Evolutionary conservation across 2,329 filamentous ascomycete genomes (phyloP).

Genomic region (Penicillium sp.): DNA sequence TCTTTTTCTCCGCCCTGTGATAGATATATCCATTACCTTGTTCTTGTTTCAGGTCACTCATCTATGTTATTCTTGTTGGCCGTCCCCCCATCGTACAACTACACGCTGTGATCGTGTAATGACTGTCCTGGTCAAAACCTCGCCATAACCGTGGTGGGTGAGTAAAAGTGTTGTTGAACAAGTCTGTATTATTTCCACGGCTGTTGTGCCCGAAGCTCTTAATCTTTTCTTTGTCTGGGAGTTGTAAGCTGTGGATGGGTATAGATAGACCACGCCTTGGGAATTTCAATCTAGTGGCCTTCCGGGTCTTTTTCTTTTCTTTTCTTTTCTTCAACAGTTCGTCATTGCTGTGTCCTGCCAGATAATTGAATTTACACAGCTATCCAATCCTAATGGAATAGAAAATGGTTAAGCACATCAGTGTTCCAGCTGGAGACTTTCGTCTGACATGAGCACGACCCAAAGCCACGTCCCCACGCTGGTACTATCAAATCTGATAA

Average conservation of each 20-base stretch:
- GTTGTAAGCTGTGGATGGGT: slow-evolving; percentile 22
- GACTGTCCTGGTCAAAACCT: neutral
- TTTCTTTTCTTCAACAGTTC: too few species aligned
- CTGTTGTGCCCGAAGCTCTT: slow-evolving; percentile 4
- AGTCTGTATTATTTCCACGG: neutral
- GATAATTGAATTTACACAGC: too few species aligned
- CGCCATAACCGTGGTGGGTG: slow-evolving; percentile 6
- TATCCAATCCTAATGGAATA: too few species aligned
- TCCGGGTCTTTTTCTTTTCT: neutral
- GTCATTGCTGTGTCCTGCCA: too few species aligned
- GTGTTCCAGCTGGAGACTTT: too few species aligned
- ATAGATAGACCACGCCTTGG: slow-evolving; percentile 25
- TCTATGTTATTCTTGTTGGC: slow-evolving; percentile 6
- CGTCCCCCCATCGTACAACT: slow-evolving; percentile 2
- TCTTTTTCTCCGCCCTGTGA: slow-evolving; percentile 8
- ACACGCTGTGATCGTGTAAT: slow-evolving; percentile 1
- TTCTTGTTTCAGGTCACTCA: slow-evolving; percentile 14
- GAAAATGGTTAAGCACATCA: too few species aligned
- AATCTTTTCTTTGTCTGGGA: slow-evolving; percentile 14
- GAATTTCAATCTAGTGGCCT: slow-evolving; percentile 12
- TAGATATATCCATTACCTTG: slow-evolving; percentile 18
- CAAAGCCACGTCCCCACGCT: too few species aligned
- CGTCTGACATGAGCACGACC: too few species aligned
- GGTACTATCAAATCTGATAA: too few species aligned
- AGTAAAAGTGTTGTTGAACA: slow-evolving; percentile 19